phyloP scores from a whole-genome alignment of 306 rosid species.

The Alnus glutinosa region DNA sequence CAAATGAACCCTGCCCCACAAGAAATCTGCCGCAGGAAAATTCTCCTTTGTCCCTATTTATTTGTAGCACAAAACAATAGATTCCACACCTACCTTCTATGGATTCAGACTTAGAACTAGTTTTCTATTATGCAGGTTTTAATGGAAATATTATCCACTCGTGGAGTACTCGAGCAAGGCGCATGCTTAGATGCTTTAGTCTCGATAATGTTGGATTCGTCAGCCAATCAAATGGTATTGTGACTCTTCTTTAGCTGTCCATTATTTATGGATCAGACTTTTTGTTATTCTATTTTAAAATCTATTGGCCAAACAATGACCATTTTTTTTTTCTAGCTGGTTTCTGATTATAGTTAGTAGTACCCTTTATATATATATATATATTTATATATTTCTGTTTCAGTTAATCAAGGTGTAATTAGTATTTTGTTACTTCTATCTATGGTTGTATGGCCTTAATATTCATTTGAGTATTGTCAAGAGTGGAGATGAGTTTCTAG shows the following conservation, averaged over 20 bases:
- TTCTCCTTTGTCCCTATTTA: neutral
- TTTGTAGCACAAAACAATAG: neutral
- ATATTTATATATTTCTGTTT: neutral
- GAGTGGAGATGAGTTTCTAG: conserved; percentile 16
- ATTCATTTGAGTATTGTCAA: neutral
- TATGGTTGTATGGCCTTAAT: neutral
- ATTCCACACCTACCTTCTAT: neutral
- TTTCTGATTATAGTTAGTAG: neutral
- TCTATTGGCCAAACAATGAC: neutral
- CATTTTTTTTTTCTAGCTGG: neutral
- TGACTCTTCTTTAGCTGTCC: conserved; percentile 3
- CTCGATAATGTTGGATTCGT: conserved; percentile 87
- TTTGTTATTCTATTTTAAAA: neutral
- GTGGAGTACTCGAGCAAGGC: conserved; percentile 80
- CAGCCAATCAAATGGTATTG: conserved; percentile 83
- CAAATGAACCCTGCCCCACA: neutral
- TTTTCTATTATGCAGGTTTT: conserved; percentile 54
- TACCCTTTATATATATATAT: no score
- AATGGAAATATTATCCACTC: conserved; percentile 75
- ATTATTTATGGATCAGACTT: conserved; percentile 3
- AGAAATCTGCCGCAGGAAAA: neutral
- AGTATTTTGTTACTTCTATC: neutral
- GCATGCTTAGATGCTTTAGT: conserved; percentile 91
- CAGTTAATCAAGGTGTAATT: neutral
- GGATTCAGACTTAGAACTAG: conserved; percentile 13